Evolutionary conservation across 164 flowering plant species (phyloP), one percentile per base, ranked within the genome.

Genomic region (Saururus chinensis): DNA sequence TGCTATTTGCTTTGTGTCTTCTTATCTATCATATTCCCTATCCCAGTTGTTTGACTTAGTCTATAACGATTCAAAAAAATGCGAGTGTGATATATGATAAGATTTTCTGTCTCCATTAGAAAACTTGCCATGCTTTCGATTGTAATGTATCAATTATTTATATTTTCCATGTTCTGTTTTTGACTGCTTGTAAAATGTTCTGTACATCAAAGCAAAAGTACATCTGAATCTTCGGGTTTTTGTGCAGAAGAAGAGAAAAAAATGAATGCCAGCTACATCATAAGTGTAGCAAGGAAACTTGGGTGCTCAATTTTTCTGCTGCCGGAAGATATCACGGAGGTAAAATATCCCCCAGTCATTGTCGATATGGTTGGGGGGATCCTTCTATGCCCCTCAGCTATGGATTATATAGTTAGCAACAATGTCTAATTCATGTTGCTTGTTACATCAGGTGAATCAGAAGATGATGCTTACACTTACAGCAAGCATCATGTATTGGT

Each of bases 271-370:
- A 77, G 81, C 40, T 91, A 91, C 67, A 81, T 91, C 26, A 91
- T 91, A 72, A 88, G 92, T 65, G 81, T 86, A 37, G 98, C 98
- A 35, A 84, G 98, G 65, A 91, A 88, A 74, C 83, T 88, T 23
- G 96, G 96, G 37, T 88, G 93, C 69, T 83, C 97, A 4, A 85
- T 91, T 62, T 91, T 91, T 74, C 70, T 88, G 77, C 85, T 91
- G 55, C 98, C 95, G 51, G 96, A 91, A 72, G 96, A 91, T 78
- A 80, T 91, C 56, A 88, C 72, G 40, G 92, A 91, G 98, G 98
- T 90, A 77, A 41, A 40, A 52, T 52, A 37, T 30, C 21, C 14
- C 53, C 56, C 17, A 14, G 13, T 9, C 1, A 9, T 24, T 21
- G 21, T 7, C n/a, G 17, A 7, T 30, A 48, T 51, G 53, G 19